Percentiles rank a stretch among this genome's conserved stretches.
phyloP scores from a whole-genome alignment of 306 rosid species.

The Parietaria judaica region DNA sequence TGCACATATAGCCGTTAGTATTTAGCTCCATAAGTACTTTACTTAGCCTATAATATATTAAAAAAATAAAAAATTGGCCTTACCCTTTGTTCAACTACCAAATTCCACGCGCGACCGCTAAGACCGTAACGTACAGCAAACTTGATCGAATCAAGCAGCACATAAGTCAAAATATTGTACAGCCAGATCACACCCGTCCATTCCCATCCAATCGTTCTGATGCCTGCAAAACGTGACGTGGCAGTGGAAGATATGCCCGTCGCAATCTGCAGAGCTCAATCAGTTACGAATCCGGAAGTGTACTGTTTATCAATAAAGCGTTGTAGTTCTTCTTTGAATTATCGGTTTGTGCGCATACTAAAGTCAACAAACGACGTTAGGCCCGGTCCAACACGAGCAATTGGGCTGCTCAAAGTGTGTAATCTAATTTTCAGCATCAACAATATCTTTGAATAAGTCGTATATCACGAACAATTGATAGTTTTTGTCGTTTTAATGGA shows the following conservation, averaged over 20 bases:
- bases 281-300: background rate
- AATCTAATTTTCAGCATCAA: too few species aligned
- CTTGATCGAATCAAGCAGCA: conserved; percentile 63
- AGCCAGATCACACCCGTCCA: conserved; percentile 71
- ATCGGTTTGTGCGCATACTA: conserved; percentile 16
- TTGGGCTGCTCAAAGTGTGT: too few species aligned
- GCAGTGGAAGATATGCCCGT: conserved; percentile 50
- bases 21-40: background rate
- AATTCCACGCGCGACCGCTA: conserved; percentile 67
- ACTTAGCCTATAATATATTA: background rate
- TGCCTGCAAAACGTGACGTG: conserved; percentile 33
- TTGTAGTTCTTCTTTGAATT: too few species aligned
- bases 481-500: too few species aligned
- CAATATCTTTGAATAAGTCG: too few species aligned
- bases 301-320: too few species aligned
- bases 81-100: conserved; percentile 56
- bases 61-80: conserved; percentile 15
- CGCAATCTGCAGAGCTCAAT: conserved; percentile 36
- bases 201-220: conserved; percentile 48
- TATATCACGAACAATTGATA: too few species aligned
- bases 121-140: conserved; percentile 57
- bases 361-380: too few species aligned
- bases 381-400: too few species aligned
- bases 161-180: conserved; percentile 38
- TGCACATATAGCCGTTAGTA: conserved; percentile 6